Base-by-base conservation (phyloP, 2,329 filamentous ascomycete species). In the Colletotrichum magnum region DNA sequence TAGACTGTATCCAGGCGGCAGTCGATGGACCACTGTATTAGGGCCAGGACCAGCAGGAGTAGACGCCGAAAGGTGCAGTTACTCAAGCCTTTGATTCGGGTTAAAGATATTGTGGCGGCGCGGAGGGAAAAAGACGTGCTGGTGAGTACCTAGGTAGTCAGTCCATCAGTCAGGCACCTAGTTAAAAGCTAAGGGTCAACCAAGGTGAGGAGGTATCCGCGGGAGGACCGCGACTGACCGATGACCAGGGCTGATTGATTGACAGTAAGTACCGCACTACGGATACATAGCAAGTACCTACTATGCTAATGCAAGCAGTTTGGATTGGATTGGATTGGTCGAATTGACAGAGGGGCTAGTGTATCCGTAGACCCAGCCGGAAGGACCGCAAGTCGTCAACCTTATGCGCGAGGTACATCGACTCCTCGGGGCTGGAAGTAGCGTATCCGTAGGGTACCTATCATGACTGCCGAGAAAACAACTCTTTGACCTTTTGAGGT, bases 1-100 rank as follows among this genome's bases (percentile, higher is more conserved):
- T 47, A 53, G 62, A 66, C 56, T 43, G 45, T 12, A 47, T 24
- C 26, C 54, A 54, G 54, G 53, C 54, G 60, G 48, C 48, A 69
- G 61, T 69, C 56, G 41, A 57, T 63, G 51, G 32, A 15, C 21
- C 52, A 58, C 48, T 26, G 26, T 28, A 58, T 24, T 24, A 57
- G 18, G 53, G 9, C 36, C 28, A 45, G 58, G 41, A 21, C 24
- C 9, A 18, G 12, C 28, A 26, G 32, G 58, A 51, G 18, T 45
- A 41, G 18, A 57, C 13, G 36, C 26, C 53, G 36, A 57, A 15
- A 13, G 36, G 36, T 24, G n/a, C 32, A 12, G 36, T 51, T 36
- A 7, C 43, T 18, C 32, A 6, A 36, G 32, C 32, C 32, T 10
- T 36, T 36, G 32, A 10, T 36, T 36, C 32, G 32, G 9, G 32